Evolutionary conservation across 139 green algal genomes (phyloP).

Genomic region (Auxenochlorella pyrenoidosa): DNA sequence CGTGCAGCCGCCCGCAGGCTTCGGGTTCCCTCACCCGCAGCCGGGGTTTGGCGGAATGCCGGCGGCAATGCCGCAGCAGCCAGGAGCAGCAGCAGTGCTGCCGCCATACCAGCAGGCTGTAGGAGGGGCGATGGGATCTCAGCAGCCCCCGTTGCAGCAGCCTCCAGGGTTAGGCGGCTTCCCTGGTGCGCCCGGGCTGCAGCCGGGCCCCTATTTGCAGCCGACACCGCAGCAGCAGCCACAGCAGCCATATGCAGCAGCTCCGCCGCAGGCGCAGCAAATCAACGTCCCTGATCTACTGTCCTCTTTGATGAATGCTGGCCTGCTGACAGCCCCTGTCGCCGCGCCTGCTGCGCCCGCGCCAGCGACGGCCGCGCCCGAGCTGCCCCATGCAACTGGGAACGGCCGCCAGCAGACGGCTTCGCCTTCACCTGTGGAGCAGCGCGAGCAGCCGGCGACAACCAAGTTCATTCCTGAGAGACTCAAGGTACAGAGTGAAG

Average conservation of each 20-base stretch:
- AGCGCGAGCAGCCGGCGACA: constrained; percentile 15
- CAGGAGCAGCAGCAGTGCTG: not conserved
- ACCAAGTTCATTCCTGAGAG: constrained; percentile 14
- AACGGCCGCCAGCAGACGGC: not conserved
- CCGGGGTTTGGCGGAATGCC: too few relatives aligned
- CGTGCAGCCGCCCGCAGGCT: not conserved
- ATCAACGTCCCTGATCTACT: constrained; percentile 34
- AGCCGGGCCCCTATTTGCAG: not conserved
- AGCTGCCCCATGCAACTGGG: not conserved
- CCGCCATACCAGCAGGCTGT: not conserved
- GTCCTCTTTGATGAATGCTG: not conserved
- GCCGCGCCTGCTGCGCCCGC: not conserved
- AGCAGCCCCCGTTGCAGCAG: not conserved
- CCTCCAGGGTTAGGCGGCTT: not conserved
- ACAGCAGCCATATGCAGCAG: constrained; percentile 1
- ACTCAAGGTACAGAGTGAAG: constrained; percentile 31
- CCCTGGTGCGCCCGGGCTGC: not conserved
- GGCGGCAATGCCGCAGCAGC: not conserved
- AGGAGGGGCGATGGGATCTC: not conserved
- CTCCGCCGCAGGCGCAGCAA: not conserved
- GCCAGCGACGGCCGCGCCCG: constrained; percentile 3
- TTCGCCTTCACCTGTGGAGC: not conserved
- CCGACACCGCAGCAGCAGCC: not conserved
- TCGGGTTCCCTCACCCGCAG: not conserved
- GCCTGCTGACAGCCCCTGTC: constrained; percentile 10